Evolutionary conservation across 2,329 filamentous ascomycete species (phyloP).

Genomic region (Trichoderma endophyticum): DNA sequence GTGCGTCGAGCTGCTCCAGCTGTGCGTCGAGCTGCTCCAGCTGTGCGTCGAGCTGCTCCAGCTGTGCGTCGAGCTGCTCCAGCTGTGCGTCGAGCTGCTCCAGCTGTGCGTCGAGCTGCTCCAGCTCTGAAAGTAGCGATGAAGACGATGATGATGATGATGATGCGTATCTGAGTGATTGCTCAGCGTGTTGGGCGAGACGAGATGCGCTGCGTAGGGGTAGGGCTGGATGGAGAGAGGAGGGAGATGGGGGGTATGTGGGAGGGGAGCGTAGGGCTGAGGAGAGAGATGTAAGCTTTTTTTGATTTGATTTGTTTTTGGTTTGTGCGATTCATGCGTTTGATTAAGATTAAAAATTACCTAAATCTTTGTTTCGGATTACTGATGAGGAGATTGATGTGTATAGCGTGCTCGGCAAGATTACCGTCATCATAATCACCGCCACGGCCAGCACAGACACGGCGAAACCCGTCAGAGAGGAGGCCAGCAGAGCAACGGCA

Average conservation of each 20-base stretch:
- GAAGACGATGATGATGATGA: not conserved
- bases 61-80: conserved; percentile 7
- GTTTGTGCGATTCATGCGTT: not conserved
- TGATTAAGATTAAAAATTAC: too few relatives aligned
- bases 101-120: conserved; percentile 2
- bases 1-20: conserved; percentile 12
- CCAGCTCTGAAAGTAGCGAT: not conserved
- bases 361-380: not conserved
- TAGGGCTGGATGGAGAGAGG: not conserved
- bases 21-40: conserved; percentile 10
- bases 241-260: not conserved
- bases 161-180: not conserved
- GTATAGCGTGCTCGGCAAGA: not conserved
- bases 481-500: not conserved
- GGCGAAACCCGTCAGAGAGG: not conserved
- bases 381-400: not conserved
- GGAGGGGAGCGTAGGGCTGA: not conserved
- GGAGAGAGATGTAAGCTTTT: not conserved
- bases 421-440: not conserved
- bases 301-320: not conserved
- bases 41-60: conserved; percentile 7
- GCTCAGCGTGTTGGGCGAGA: conserved; percentile 2
- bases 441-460: not conserved
- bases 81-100: conserved; percentile 12
- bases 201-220: not conserved